Evolutionary conservation across 768 basidiomycete genomes (phyloP), one percentile per base, ranked within the genome.

Genomic region (Erythrobasidium yunnanense): DNA sequence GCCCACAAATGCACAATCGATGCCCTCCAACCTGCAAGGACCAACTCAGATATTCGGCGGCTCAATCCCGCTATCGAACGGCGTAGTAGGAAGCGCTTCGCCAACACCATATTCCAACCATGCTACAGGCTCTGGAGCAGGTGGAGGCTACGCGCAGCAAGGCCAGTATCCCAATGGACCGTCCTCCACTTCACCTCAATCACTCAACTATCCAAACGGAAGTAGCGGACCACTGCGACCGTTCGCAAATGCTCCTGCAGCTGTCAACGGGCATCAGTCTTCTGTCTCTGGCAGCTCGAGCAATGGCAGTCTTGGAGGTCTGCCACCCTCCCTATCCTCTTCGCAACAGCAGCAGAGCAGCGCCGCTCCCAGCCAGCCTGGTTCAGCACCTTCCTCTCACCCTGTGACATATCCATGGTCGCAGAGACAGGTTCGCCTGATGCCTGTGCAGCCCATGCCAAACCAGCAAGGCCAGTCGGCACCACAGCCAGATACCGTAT

Each of bases 401-500:
- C 60, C 60, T 13, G 60, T 63, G 23, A 34, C 60, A 4, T 63
- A 63, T 23, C 60, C 60, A 5, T 63, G 60, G 60, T 63, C 60
- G 11, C 60, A 63, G 47, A 46, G 60, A 15, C 60, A 29, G 11
- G 38, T 63, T 17, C 5, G 47, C 18, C 33, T 63, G 17, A 25
- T 29, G 32, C 60, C 60, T 3, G 38, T 63, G 13, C 60, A 63
- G 49, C 46, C 49, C 38, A n/a, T 42, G 11, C 38, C 38, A 42
- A 42, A n/a, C n/a, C 11, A n/a, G 11, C 38, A 42, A n/a, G 11
- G 11, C 38, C 38, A 11, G 38, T 11, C 38, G 1, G 71, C 65
- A n/a, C 38, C 11, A 11, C 11, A 11, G 38, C 11, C 38, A 42
- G 38, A 42, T 0, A 90, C 89, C 0, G 86, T 88, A 0, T 85